Base-by-base conservation (phyloP, 768 basidiomycete species). In the Strobilomyces confusus region DNA sequence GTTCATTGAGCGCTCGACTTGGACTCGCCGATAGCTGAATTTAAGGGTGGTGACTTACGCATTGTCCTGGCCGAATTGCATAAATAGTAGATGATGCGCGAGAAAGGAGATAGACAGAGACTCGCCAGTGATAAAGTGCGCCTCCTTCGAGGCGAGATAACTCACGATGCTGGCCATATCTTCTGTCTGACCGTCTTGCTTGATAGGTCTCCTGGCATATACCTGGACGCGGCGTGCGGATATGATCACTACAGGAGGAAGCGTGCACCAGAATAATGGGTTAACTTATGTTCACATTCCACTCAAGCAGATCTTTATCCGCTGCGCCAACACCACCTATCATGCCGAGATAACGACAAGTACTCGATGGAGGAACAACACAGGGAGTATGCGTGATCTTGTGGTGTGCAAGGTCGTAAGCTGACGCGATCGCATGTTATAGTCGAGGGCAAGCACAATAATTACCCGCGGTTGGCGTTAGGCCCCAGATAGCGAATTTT, bases 351-450 rank as follows among this genome's bases (percentile, higher is more conserved):
- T n/a, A n/a, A n/a, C n/a, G n/a, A 48, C 9, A 58, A 66, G 13
- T 36, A 77, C 75, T 20, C 63, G 74, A 44, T 5, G 54, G 0
- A 70, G 75, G 0, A 40, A 72, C 68, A 15, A 52, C 8, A 4
- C 74, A 71, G 0, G 76, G 76, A 3, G 73, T 71, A 49, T 77
- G 75, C 1, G 73, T 75, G 32, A 76, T 75, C 9, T 60, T 56
- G 53, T 73, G 54, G 15, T 62, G 45, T 1, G 66, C 70, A 25
- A 73, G 61, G 55, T 77, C 75, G 11, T 61, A 19, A 23, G 64
- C 58, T 59, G 20, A 36, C 25, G 6, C 9, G 9, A 20, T 41
- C 9, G 29, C 29, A 29, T 14, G 15, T 17, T 50, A 19, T n/a
- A 48, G 19, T 51, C 3, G 20, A 36, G 20, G 5, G 9, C 9